phyloP scores from a whole-genome alignment of 768 basidiomycete species.

The Saitozyma sp. region DNA sequence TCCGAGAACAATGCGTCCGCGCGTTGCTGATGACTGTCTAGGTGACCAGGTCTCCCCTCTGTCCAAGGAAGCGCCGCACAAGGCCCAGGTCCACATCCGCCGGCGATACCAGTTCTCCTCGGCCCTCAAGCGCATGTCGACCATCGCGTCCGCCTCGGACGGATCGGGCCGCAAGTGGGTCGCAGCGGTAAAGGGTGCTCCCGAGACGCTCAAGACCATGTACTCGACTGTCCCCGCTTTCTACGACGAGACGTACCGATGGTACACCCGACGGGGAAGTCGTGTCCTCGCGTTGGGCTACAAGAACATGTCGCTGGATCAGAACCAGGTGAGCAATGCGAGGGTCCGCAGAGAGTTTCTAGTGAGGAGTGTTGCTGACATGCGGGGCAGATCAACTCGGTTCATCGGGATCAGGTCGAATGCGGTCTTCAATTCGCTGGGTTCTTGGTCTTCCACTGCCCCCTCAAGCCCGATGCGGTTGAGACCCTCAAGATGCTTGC shows the following conservation, averaged over 20 bases:
- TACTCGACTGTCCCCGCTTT: conserved; percentile 67
- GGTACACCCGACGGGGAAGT: conserved; percentile 87
- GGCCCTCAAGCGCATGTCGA: conserved; percentile 96
- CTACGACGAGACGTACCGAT: conserved; percentile 94
- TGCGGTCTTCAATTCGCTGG: conserved; percentile 79
- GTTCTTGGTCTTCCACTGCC: conserved; percentile 98
- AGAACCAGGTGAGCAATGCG: conserved; percentile 72
- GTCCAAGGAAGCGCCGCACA: conserved; percentile 56
- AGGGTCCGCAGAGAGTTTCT: neutral
- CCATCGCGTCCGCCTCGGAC: conserved; percentile 60
- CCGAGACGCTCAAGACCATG: conserved; percentile 93
- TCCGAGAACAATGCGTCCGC: too few relatives aligned
- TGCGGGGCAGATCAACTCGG: conserved; percentile 71
- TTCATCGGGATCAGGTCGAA: conserved; percentile 80
- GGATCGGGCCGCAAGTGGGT: conserved; percentile 44
- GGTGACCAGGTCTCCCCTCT: conserved; percentile 71
- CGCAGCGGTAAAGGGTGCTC: conserved; percentile 85
- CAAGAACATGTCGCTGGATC: conserved; percentile 76
- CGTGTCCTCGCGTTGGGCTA: conserved; percentile 88
- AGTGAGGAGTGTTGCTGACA: neutral
- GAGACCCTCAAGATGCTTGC: conserved; percentile 88
- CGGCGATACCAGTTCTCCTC: conserved; percentile 98
- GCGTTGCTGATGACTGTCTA: conserved; percentile 23
- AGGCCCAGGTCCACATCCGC: conserved; percentile 65
- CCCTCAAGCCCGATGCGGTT: conserved; percentile 89